phyloP scores from a whole-genome alignment of 2,329 filamentous ascomycete species.

The Coniella vitis region DNA sequence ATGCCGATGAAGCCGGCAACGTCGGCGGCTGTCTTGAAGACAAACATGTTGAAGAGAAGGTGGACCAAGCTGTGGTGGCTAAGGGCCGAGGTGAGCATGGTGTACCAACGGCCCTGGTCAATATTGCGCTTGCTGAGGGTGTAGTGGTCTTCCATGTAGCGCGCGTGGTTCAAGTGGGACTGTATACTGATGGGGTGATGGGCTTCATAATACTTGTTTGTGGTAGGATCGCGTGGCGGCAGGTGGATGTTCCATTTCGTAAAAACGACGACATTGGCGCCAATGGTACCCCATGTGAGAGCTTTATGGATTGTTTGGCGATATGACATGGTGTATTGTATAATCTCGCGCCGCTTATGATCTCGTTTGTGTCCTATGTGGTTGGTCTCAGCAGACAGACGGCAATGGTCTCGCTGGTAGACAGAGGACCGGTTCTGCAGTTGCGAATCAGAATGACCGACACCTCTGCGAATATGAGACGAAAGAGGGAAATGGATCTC shows the following conservation, averaged over 20 bases:
- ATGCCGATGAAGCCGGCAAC: constrained; percentile 16
- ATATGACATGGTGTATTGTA: too few species aligned
- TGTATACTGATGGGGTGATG: too few species aligned
- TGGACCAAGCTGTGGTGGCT: constrained; percentile 18
- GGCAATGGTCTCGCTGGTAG: too few species aligned
- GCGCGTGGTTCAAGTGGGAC: too few species aligned
- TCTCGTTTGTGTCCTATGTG: too few species aligned
- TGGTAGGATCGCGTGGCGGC: background rate
- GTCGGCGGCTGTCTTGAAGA: constrained; percentile 10
- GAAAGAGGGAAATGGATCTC: too few species aligned
- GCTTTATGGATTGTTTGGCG: background rate
- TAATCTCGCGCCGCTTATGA: too few species aligned
- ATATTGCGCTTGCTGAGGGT: constrained; percentile 18
- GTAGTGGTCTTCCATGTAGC: constrained; percentile 8
- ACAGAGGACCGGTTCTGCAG: too few species aligned
- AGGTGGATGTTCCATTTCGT: constrained; percentile 1
- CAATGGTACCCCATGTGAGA: constrained; percentile 16
- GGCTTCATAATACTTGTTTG: background rate
- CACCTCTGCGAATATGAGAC: too few species aligned
- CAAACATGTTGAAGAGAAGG: constrained; percentile 21
- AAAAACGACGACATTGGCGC: constrained; percentile 10
- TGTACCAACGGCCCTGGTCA: constrained; percentile 20
- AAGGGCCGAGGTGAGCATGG: constrained; percentile 19
- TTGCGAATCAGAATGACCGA: too few species aligned
- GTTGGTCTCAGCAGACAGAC: too few species aligned